Evolutionary conservation across 108 stramenopile genomes (phyloP), one percentile per base, ranked within the genome.

Genomic region (Pseudonitzschia delicatissima): DNA sequence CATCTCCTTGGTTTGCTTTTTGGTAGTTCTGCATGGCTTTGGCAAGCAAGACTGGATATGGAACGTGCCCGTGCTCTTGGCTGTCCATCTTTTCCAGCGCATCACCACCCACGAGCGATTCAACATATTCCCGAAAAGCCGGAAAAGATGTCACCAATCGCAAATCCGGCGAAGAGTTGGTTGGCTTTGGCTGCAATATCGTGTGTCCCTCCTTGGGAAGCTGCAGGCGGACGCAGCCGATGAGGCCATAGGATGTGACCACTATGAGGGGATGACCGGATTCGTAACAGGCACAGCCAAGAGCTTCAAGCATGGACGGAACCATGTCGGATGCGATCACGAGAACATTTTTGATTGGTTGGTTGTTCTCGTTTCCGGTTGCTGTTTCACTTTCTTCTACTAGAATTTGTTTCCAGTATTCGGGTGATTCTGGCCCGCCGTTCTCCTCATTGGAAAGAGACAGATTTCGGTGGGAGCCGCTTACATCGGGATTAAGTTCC

Each of bases 301-400:
- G 64, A 26, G 65, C 48, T 18, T 85, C 69, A 18, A 91, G 57
- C 15, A 91, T 53, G 1, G 57, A 5, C 5, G 85, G 80, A 3
- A 34, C 31, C 65, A 97, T 69, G 70, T 99, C 95, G 21, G 87
- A 69, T 7, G 83, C 91, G 64, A 99, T 81, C 27, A 99, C 90
- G 25, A 99, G 72, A 18, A 89, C 34, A 12, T 71, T 76, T 58
- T 68, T 37, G 13, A 64, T 31, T 53, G 6, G 52, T 55, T 32
- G 53, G 12, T 7, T 7, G 28, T 55, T n/a, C n/a, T n/a, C 17
- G 7, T 44, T 44, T 44, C 17, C 42, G 17, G 5, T 25, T 51
- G 50, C 4, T 23, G 50, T 51, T 5, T 1, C 27, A 51, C 21
- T 23, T 37, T 37, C 53, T 12, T 55, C 53, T 18, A 18, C 40